These are phyloP conservation scores for Coniochaeta prunicola DNA, from an alignment of 2,329 filamentous ascomycete species.

Conservation along the genomic window DNA sequence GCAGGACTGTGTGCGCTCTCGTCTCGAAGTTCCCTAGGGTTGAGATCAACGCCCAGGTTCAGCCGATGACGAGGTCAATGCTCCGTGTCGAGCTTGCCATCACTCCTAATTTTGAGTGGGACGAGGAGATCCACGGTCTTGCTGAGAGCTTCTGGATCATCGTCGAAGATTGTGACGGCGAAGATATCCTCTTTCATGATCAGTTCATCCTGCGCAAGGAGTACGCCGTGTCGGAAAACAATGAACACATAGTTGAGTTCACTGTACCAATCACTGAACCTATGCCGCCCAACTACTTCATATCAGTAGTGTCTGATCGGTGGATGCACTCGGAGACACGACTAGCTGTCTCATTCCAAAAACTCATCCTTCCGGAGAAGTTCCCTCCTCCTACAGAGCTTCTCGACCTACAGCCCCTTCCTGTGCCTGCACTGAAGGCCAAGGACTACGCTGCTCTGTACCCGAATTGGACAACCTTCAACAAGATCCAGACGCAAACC, in stretches of 20 bases:
- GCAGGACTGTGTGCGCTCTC: slow-evolving; percentile 74
- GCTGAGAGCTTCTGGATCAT: slow-evolving; percentile 96
- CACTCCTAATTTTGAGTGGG: slow-evolving; percentile 93
- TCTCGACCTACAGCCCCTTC: slow-evolving; percentile 84
- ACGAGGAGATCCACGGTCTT: slow-evolving; percentile 77
- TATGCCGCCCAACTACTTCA: slow-evolving; percentile 98
- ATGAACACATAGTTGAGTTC: slow-evolving; percentile 92
- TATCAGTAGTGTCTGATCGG: slow-evolving; percentile 86
- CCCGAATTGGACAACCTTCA: slow-evolving; percentile 79
- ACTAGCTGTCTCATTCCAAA: slow-evolving; percentile 88
- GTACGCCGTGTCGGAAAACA: slow-evolving; percentile 77
- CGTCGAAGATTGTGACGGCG: slow-evolving; percentile 94
- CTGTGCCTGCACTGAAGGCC: slow-evolving; percentile 79
- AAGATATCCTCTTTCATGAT: slow-evolving; percentile 92
- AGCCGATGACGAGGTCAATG: slow-evolving; percentile 91
- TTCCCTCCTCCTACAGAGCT: slow-evolving; percentile 92
- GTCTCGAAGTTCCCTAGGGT: slow-evolving; percentile 90
- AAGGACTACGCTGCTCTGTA: slow-evolving; percentile 79
- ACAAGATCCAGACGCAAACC: slow-evolving; percentile 94
- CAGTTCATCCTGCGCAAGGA: slow-evolving; percentile 87
- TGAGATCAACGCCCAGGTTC: slow-evolving; percentile 87
- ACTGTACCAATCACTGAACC: slow-evolving; percentile 95
- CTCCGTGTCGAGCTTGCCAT: slow-evolving; percentile 85
- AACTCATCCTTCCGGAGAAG: slow-evolving; percentile 87
- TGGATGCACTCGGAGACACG: slow-evolving; percentile 99